phyloP scores from a whole-genome alignment of 1,284 basidiomycete genomes.

The Pseudozyma pruni region DNA sequence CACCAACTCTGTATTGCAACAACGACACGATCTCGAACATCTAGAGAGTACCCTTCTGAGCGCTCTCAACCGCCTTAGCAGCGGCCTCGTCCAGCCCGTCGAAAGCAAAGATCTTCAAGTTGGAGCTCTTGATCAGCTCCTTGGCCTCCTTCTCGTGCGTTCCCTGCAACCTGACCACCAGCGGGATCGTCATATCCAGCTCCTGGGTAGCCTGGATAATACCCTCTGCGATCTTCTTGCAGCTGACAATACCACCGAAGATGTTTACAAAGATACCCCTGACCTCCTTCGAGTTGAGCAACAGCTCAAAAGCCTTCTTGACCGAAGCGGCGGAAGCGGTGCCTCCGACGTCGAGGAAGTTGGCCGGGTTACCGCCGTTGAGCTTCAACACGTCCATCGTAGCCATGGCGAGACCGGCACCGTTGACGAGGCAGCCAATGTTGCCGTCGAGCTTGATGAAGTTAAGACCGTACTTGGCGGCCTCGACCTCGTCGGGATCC shows the following conservation, averaged over 20 bases:
- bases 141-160: slow-evolving; percentile 97
- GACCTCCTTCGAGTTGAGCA: slow-evolving; percentile 88
- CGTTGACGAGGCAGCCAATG: slow-evolving; percentile 98
- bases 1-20: too few species aligned
- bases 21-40: background rate
- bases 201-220: slow-evolving; percentile 98
- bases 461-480: slow-evolving; percentile 82
- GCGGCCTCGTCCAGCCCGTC: slow-evolving; percentile 52
- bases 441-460: slow-evolving; percentile 99
- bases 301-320: slow-evolving; percentile 98
- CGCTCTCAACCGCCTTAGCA: slow-evolving; percentile 52
- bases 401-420: slow-evolving; percentile 98
- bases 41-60: slow-evolving; percentile 39
- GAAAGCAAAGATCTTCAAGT: slow-evolving; percentile 74
- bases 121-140: slow-evolving; percentile 78
- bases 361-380: slow-evolving; percentile 80
- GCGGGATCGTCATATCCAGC: slow-evolving; percentile 82
- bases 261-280: slow-evolving; percentile 98
- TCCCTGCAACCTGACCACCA: slow-evolving; percentile 94
- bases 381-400: slow-evolving; percentile 98
- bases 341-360: slow-evolving; percentile 98
- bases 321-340: slow-evolving; percentile 97
- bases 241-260: slow-evolving; percentile 89
- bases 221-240: slow-evolving; percentile 79
- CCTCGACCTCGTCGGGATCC: slow-evolving; percentile 92